Conservation (phyloP, 2,329 filamentous ascomycete species). For the Penicillium expansum region DNA sequence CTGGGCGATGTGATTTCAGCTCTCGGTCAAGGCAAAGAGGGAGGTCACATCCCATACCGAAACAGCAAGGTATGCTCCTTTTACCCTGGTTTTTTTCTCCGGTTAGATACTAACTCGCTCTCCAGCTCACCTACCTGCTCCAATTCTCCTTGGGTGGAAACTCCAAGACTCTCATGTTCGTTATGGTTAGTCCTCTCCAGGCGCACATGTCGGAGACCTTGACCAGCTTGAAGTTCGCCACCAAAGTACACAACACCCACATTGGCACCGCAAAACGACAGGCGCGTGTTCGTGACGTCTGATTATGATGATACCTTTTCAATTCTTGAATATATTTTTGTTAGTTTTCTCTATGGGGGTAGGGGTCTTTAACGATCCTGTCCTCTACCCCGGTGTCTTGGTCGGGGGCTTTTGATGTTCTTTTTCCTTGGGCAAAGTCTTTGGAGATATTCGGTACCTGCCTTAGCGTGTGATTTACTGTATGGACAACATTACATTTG, state of each 20-base stretch:
- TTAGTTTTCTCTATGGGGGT: constrained; percentile 13
- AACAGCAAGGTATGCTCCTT: constrained; percentile 73
- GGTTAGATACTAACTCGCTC: constrained; percentile 17
- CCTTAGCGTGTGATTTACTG: constrained; percentile 21
- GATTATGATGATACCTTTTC: constrained; percentile 24
- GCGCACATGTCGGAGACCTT: constrained; percentile 88
- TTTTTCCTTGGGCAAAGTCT: constrained; percentile 5
- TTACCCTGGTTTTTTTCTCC: background rate
- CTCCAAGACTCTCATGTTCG: constrained; percentile 97
- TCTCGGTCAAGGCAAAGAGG: constrained; percentile 76
- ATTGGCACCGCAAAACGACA: constrained; percentile 74
- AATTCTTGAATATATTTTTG: constrained; percentile 24
- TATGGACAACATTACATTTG: constrained; percentile 14
- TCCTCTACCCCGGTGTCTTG: constrained; percentile 31
- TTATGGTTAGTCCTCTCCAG: constrained; percentile 93
- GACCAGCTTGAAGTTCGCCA: constrained; percentile 92
- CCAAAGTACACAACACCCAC: constrained; percentile 84
- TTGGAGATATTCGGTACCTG: constrained; percentile 6
- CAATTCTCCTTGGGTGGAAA: constrained; percentile 95
- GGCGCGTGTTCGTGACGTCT: constrained; percentile 37
- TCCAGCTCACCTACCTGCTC: constrained; percentile 80
- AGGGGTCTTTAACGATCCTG: constrained; percentile 31
- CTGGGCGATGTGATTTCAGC: constrained; percentile 93
- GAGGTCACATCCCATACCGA: constrained; percentile 82
- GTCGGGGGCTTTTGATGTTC: constrained; percentile 12